Evolutionary conservation across 169 alveolate genomes (phyloP), one percentile per base, ranked within the genome.

Genomic region (Amoebophrya sp.): DNA sequence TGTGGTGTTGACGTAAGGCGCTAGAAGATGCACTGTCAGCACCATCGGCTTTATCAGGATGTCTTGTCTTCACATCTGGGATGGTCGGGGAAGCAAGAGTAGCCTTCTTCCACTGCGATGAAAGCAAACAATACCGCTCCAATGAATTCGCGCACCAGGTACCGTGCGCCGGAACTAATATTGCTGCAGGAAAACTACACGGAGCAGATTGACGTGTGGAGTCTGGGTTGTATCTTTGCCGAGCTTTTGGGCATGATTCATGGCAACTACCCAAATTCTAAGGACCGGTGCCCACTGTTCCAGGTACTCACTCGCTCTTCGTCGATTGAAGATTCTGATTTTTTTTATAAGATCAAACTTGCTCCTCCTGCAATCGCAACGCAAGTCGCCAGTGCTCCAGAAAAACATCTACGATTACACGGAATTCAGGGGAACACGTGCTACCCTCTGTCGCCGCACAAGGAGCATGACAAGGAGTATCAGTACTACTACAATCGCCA

Each of bases 191-290:
- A 98, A 89, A 97, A 97, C 93, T 98, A 98, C 94, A 97, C 98
- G 34, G 98, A 97, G 88, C 99, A 99, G 29, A 98, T 98, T 39
- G 99, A 99, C 93, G 98, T 99, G 69, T 99, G 99, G 99, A 96
- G 99, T 4, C 96, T 97, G 26, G 99, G 99, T 16, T 98, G 99
- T 92, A 98, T 98, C 39, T 97, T 97, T 92, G 99, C 98, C 4
- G 99, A 98, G 93, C 95, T 98, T 40, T 93, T 98, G 90, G 97
- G 90, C 95, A 97, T 89, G 96, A 96, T 90, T 91, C 95, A 98
- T 45, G 97, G 99, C 93, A 58, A 58, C 23, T 58, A 58, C 78
- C 78, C 78, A 4, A 2, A 58, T 16, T 29, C 78, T 1, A 58
- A 58, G 23, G 78, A 58, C 4, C 78, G 78, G 7, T 7, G 78